phyloP scores from a whole-genome alignment of 495 filamentous ascomycete species.

The Penicillium crystallinum region DNA sequence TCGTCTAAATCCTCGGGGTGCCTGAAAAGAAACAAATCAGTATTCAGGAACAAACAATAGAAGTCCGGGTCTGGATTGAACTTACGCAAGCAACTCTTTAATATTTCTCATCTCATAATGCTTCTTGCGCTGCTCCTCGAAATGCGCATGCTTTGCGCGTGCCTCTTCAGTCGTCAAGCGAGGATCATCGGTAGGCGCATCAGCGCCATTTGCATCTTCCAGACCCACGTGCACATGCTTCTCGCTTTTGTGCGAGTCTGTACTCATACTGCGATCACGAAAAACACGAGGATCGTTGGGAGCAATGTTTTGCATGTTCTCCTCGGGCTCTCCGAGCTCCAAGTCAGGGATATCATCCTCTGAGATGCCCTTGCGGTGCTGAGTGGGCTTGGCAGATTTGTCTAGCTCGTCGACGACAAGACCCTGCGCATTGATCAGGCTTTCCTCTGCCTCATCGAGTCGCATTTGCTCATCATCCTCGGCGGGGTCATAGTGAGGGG shows the following conservation, averaged over 20 bases:
- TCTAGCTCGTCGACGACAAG: constrained; percentile 72
- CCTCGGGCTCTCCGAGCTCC: constrained; percentile 92
- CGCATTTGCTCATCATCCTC: constrained; percentile 77
- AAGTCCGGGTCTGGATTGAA: constrained; percentile 1
- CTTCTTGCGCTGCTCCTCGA: constrained; percentile 85
- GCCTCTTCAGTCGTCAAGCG: constrained; percentile 69
- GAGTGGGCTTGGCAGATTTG: constrained; percentile 32
- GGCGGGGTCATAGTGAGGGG: constrained; percentile 79
- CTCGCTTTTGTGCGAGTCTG: constrained; percentile 51
- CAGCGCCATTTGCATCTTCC: constrained; percentile 47
- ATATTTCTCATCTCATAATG: constrained; percentile 99
- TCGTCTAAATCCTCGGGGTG: constrained; percentile 46
- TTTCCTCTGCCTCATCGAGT: constrained; percentile 31
- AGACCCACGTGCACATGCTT: constrained; percentile 76
- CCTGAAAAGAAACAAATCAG: constrained; percentile 22
- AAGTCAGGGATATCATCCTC: constrained; percentile 87
- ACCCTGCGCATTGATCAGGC: constrained; percentile 51
- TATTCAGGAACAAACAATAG: background rate
- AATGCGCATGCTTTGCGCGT: constrained; percentile 79
- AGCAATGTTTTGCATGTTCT: constrained; percentile 35
- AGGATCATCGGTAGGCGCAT: constrained; percentile 49
- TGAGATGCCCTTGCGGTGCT: constrained; percentile 33
- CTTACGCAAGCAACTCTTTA: constrained; percentile 77
- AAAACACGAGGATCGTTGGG: constrained; percentile 35
- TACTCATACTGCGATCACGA: constrained; percentile 44